Base-by-base conservation (phyloP, 2,329 filamentous ascomycete genomes). In the Fusarium sacchari region DNA sequence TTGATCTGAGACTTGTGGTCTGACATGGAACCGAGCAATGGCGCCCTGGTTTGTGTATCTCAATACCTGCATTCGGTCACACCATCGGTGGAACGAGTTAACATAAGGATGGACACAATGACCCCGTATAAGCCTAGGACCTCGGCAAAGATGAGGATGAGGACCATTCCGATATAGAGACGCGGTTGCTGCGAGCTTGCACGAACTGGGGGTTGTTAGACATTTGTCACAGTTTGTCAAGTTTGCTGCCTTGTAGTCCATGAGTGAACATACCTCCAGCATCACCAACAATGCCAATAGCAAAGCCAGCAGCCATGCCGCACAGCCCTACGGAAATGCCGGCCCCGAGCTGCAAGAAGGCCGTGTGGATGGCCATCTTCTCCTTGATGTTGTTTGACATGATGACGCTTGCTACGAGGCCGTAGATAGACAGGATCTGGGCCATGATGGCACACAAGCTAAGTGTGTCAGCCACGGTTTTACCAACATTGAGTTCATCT, bases 61-160 rank as follows among this genome's bases (percentile, higher is more conserved):
- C 65, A 84, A 47, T 80, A 82, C 26, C 69, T 65, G 69, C 84
- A 86, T 59, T 79, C 76, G 15, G 83, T 85, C 7, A 83, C 82
- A 26, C 80, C 80, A 30, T 80, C 52, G 39, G 75, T 82, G 34
- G 84, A 84, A 66, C 79, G 83, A 10, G 85, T 86, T 66, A 86
- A 77, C 84, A 87, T 85, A 56, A 88, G 75, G 60, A 88, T 86
- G 24, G 83, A 82, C 28, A 87, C 83, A 52, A 88, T 84, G 39
- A 86, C 82, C 8, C 84, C 85, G 66, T 86, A 86, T 8, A 86
- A 78, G 13, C 83, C 83, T 44, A 86, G 72, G 22, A 86, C 85
- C 67, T 86, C 84, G 50, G 84, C 81, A 61, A 86, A 86, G 77
- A 86, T 86, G 67, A 86, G 81, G 59, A 86, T 86, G 40, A 86